Conservation (phyloP, 441 rosid genomes). For the Melastoma candidum region DNA sequence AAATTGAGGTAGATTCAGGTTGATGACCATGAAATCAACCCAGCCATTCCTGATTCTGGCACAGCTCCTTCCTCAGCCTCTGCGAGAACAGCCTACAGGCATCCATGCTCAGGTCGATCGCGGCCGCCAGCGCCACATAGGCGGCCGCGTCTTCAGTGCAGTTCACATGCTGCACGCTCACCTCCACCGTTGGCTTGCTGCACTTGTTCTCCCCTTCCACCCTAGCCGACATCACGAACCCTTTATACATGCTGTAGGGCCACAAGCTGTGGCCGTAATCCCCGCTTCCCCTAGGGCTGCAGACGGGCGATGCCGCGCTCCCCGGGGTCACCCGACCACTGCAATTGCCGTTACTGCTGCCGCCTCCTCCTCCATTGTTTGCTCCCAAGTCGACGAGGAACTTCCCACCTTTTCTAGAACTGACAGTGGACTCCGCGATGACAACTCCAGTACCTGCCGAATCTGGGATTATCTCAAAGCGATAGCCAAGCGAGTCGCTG, state of each 20-base stretch:
- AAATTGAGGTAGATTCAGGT: no score
- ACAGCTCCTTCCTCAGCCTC: constrained; percentile 75
- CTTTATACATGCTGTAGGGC: constrained; percentile 55
- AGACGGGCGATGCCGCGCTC: constrained; percentile 39
- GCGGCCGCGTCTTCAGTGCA: constrained; percentile 91
- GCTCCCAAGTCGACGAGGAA: constrained; percentile 49
- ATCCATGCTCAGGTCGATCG: constrained; percentile 81
- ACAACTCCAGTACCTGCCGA: constrained; percentile 50
- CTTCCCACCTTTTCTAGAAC: constrained; percentile 58
- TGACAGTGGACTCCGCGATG: constrained; percentile 56
- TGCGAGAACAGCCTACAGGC: constrained; percentile 85
- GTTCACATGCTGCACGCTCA: constrained; percentile 77
- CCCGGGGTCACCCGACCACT: constrained; percentile 21
- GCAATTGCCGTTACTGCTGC: background rate
- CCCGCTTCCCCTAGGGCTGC: constrained; percentile 76
- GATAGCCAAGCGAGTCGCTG: constrained; percentile 61
- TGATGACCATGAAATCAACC: constrained; percentile 17
- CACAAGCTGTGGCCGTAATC: constrained; percentile 61
- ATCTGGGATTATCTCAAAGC: constrained; percentile 68
- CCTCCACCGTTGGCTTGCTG: constrained; percentile 75
- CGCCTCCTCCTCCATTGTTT: background rate
- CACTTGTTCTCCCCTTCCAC: constrained; percentile 82
- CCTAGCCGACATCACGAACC: constrained; percentile 73
- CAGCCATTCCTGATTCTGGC: constrained; percentile 32
- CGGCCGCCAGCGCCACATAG: constrained; percentile 79